Conservation (phyloP, 768 basidiomycete genomes). For the Rhodocollybia butyracea region DNA sequence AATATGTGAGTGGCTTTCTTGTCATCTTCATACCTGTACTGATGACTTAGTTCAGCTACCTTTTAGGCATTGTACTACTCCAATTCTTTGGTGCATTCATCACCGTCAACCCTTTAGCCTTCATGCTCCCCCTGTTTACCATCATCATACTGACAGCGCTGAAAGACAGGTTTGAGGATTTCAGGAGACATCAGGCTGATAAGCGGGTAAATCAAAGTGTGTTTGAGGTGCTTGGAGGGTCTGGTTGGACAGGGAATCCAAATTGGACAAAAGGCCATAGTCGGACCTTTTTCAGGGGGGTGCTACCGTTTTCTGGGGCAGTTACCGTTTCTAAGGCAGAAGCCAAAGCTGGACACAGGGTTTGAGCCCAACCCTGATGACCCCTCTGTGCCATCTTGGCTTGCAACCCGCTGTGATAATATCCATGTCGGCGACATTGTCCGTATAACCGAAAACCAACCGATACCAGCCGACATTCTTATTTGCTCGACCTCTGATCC, state of each 20-base stretch:
- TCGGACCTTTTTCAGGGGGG: constrained; percentile 81
- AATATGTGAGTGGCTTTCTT: no score
- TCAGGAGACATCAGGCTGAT: constrained; percentile 96
- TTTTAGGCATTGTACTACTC: constrained; percentile 84
- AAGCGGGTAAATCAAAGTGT: constrained; percentile 76
- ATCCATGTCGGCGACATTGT: constrained; percentile 89
- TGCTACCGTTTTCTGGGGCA: no score
- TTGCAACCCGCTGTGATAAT: constrained; percentile 80
- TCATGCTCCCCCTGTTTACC: constrained; percentile 84
- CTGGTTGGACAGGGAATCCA: constrained; percentile 65
- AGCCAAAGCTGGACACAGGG: no score
- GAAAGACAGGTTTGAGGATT: constrained; percentile 96
- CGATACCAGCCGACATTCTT: constrained; percentile 69
- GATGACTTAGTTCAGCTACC: constrained; percentile 46
- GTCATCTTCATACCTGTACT: not conserved
- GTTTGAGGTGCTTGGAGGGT: constrained; percentile 64
- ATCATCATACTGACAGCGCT: constrained; percentile 82
- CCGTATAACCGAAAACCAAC: constrained; percentile 62
- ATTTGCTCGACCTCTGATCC: constrained; percentile 55
- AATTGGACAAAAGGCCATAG: constrained; percentile 70
- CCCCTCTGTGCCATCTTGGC: no score
- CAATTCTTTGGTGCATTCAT: constrained; percentile 96
- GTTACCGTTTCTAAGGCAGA: no score
- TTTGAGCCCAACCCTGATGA: no score
- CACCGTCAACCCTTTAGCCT: constrained; percentile 91